Evolutionary conservation across 371 early-diverging fungal genomes (phyloP).

Genomic region (Mucor circinelloides): DNA sequence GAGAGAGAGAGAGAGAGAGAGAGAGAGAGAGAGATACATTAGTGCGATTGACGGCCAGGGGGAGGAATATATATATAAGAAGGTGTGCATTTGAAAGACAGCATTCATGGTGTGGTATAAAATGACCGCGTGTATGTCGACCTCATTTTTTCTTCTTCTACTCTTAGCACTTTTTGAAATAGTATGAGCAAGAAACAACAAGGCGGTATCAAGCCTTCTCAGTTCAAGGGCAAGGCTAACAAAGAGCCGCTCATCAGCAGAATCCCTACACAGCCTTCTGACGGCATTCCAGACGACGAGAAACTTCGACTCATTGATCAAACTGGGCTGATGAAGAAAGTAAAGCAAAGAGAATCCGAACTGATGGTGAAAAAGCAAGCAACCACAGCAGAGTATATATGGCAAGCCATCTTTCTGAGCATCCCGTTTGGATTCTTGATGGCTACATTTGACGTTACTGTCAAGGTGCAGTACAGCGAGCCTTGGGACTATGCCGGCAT

Average conservation of each 20-base stretch:
- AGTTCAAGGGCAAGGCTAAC: conserved; percentile 12
- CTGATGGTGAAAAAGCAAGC: conserved; percentile 18
- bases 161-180: not conserved
- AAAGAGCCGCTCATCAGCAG: conserved; percentile 39
- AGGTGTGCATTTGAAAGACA: too few relatives aligned
- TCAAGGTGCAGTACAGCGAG: conserved; percentile 61
- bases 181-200: not conserved
- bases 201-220: conserved; percentile 21
- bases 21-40: not conserved
- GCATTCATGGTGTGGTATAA: too few relatives aligned
- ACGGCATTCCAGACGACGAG: conserved; percentile 43
- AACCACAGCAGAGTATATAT: conserved; percentile 46
- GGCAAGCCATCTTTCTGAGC: conserved; percentile 58
- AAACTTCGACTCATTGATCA: conserved; percentile 54
- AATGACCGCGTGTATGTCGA: not conserved
- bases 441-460: conserved; percentile 60
- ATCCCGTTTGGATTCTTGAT: conserved; percentile 60
- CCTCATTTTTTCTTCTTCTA: not conserved
- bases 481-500: conserved; percentile 46
- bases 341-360: conserved; percentile 41
- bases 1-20: not conserved
- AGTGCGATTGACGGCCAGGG: too few relatives aligned
- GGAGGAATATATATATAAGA: too few relatives aligned
- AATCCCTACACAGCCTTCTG: conserved; percentile 29
- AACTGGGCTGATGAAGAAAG: conserved; percentile 53